phyloP scores from a whole-genome alignment of 331 rosid genomes.

The Malus hybrid region DNA sequence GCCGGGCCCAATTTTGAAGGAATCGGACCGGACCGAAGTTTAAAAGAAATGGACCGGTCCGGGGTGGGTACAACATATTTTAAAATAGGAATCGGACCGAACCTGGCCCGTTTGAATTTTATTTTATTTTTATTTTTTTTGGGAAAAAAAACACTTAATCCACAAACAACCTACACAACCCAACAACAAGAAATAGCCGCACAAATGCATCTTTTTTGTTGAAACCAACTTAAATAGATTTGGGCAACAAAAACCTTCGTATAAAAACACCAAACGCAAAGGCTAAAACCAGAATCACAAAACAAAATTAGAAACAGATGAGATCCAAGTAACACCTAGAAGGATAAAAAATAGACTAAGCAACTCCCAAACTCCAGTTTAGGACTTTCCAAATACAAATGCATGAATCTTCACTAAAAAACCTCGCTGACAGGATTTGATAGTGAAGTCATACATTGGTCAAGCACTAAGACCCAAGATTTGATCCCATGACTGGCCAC shows the following conservation, averaged over 20 bases:
- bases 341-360: background rate
- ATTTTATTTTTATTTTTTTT: too few relatives aligned
- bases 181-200: background rate
- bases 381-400: background rate
- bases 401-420: background rate
- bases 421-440: background rate
- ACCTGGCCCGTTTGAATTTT: too few relatives aligned
- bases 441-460: background rate
- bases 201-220: background rate
- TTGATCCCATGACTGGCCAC: background rate
- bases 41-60: too few relatives aligned
- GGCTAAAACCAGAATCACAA: background rate
- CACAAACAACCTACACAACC: background rate
- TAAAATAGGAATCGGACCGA: too few relatives aligned
- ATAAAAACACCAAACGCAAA: background rate
- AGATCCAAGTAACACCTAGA: conserved; percentile 3
- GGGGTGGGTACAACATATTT: too few relatives aligned
- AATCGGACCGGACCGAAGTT: too few relatives aligned
- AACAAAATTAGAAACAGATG: background rate
- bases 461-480: background rate
- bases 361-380: background rate
- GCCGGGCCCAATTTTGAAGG: too few relatives aligned
- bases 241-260: background rate
- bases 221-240: background rate
- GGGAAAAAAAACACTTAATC: background rate